phyloP scores from a whole-genome alignment of 805 yeast species.

The Yarrowia sp. region DNA sequence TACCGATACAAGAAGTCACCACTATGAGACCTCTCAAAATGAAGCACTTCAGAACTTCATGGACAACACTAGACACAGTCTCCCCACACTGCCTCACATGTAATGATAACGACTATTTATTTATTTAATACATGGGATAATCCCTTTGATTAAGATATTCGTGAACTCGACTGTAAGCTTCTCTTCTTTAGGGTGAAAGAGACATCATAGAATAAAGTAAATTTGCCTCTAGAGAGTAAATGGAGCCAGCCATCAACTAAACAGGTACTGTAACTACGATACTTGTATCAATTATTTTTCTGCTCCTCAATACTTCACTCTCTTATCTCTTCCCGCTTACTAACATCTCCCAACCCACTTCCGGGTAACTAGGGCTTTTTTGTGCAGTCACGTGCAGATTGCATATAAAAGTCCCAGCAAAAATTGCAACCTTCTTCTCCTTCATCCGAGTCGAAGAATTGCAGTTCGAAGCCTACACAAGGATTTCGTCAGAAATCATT shows the following conservation, averaged over 20 bases:
- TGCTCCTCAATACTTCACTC: too few species aligned
- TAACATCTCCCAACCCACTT: too few species aligned
- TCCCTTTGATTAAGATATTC: background rate
- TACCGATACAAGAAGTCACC: too few species aligned
- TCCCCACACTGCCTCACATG: background rate
- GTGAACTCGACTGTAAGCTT: too few species aligned
- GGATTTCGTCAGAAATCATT: constrained; percentile 29
- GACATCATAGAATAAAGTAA: too few species aligned
- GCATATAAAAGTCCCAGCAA: constrained; percentile 30
- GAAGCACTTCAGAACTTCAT: background rate
- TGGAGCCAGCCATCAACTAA: too few species aligned
- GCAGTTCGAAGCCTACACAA: constrained; percentile 49
- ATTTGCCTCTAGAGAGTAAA: too few species aligned
- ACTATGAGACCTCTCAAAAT: background rate
- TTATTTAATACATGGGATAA: background rate
- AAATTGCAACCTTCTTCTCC: constrained; percentile 23
- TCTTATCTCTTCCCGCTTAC: too few species aligned
- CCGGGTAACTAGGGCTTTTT: constrained; percentile 9
- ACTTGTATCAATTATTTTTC: too few species aligned
- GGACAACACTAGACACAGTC: too few species aligned
- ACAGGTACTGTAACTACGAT: too few species aligned
- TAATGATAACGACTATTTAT: constrained; percentile 15
- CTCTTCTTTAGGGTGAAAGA: too few species aligned
- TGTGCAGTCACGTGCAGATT: constrained; percentile 12
- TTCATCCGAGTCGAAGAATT: constrained; percentile 45